phyloP scores from a whole-genome alignment of 805 yeast genomes.

The Clavispora asparagi region DNA sequence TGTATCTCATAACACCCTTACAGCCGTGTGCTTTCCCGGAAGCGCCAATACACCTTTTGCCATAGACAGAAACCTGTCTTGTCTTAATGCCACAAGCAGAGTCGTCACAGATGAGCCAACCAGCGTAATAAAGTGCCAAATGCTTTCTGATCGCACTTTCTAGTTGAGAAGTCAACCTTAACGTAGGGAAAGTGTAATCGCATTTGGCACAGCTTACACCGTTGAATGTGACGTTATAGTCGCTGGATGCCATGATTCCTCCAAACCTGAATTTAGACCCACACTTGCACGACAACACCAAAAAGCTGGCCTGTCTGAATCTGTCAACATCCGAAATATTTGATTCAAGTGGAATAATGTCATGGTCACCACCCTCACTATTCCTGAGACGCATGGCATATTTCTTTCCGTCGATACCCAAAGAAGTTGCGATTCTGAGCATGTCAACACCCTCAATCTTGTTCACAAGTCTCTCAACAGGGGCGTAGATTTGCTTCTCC shows the following conservation, averaged over 20 bases:
- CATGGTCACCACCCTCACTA: slow-evolving; percentile 32
- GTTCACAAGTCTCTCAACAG: slow-evolving; percentile 81
- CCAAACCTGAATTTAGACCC: slow-evolving; percentile 58
- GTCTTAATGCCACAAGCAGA: slow-evolving; percentile 73
- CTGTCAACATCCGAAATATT: slow-evolving; percentile 78
- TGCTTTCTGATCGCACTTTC: slow-evolving; percentile 67
- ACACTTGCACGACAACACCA: slow-evolving; percentile 61
- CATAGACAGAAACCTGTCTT: slow-evolving; percentile 84
- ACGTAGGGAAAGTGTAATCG: slow-evolving; percentile 41
- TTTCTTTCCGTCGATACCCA: slow-evolving; percentile 72
- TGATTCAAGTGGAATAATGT: slow-evolving; percentile 71
- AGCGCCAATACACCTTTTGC: slow-evolving; percentile 72
- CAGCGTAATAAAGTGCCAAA: slow-evolving; percentile 76
- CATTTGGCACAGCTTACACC: slow-evolving; percentile 75
- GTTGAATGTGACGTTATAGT: slow-evolving; percentile 54
- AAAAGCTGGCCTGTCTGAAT: slow-evolving; percentile 57
- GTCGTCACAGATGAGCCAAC: slow-evolving; percentile 83
- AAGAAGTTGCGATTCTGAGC: slow-evolving; percentile 65
- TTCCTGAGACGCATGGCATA: slow-evolving; percentile 44
- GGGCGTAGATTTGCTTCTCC: slow-evolving; percentile 85
- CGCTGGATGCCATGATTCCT: slow-evolving; percentile 64
- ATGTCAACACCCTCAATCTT: slow-evolving; percentile 83
- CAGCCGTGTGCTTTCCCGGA: slow-evolving; percentile 59
- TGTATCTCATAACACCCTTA: slow-evolving; percentile 77
- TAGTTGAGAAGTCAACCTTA: slow-evolving; percentile 64